A percentile compares a stretch with the other conserved stretches of the same genome.
Evolutionary conservation across 148 eudicot genomes (phyloP).

Genomic region (Diospyros kaki): DNA sequence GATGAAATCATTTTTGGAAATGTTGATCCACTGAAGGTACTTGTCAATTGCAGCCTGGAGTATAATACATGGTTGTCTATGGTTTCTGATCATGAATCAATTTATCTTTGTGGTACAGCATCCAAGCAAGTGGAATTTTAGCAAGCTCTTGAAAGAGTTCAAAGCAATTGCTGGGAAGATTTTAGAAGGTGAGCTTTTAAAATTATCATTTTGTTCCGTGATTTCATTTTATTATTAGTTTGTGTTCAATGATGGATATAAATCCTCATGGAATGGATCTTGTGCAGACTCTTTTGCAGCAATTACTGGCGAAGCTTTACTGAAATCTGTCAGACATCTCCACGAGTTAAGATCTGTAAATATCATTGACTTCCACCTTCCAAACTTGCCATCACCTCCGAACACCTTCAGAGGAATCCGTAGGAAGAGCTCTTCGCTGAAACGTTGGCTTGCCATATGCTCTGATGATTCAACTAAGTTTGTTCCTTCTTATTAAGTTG

Average conservation of each 20-base stretch:
- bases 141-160: slow-evolving; percentile 63
- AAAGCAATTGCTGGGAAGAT: slow-evolving; percentile 48
- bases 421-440: slow-evolving; percentile 62
- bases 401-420: slow-evolving; percentile 78
- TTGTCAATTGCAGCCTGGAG: slow-evolving; percentile 7
- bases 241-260: background rate
- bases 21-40: slow-evolving; percentile 71
- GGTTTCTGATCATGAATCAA: background rate
- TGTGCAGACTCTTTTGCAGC: slow-evolving; percentile 64
- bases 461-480: slow-evolving; percentile 73
- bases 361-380: slow-evolving; percentile 41
- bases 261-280: slow-evolving; percentile 14
- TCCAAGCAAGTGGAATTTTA: slow-evolving; percentile 72
- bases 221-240: background rate
- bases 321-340: slow-evolving; percentile 52
- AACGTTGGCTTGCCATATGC: slow-evolving; percentile 91
- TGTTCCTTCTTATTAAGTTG: slow-evolving; percentile 19
- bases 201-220: slow-evolving; percentile 10
- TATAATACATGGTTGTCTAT: background rate
- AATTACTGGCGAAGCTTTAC: slow-evolving; percentile 48
- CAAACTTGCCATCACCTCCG: slow-evolving; percentile 72
- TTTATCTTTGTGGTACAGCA: slow-evolving; percentile 39
- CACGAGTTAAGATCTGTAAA: slow-evolving; percentile 37
- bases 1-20: slow-evolving; percentile 64
- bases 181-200: slow-evolving; percentile 50